A percentile compares a stretch with the other conserved stretches of the same genome.
Conservation (phyloP, 371 early-diverging fungal species). For the Funneliformis caledonium region DNA sequence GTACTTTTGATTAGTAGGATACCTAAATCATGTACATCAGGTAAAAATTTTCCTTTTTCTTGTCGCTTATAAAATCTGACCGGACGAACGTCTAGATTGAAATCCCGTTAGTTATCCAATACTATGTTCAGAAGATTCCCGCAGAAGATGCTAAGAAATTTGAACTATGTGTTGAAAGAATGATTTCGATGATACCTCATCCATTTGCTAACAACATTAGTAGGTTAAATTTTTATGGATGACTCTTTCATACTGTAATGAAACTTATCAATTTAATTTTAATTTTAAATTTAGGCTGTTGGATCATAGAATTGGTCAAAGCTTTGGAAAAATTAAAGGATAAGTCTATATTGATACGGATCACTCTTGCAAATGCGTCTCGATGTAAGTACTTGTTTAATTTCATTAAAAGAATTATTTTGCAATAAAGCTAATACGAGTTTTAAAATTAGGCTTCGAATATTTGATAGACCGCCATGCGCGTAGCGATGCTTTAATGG, state of each 20-base stretch:
- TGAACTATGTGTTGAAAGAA: neutral
- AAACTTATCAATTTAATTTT: neutral
- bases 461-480: conserved; percentile 1
- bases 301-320: conserved; percentile 18
- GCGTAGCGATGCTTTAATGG: conserved; percentile 43
- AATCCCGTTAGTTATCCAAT: conserved; percentile 1
- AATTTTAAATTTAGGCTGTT: conserved; percentile 19
- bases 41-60: neutral
- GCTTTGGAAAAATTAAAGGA: neutral
- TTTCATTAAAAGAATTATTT: neutral
- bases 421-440: neutral
- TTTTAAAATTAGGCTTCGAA: neutral
- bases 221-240: neutral
- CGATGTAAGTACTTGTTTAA: neutral
- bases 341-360: neutral
- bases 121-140: neutral
- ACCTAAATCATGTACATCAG: neutral
- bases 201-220: conserved; percentile 23
- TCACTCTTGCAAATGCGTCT: neutral
- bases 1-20: conserved; percentile 23
- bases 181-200: conserved; percentile 19
- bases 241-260: neutral
- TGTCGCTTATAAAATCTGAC: neutral
- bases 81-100: neutral
- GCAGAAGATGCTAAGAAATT: neutral